phyloP scores from a whole-genome alignment of 2,329 filamentous ascomycete genomes.

The Reticulascus tulasneorum region DNA sequence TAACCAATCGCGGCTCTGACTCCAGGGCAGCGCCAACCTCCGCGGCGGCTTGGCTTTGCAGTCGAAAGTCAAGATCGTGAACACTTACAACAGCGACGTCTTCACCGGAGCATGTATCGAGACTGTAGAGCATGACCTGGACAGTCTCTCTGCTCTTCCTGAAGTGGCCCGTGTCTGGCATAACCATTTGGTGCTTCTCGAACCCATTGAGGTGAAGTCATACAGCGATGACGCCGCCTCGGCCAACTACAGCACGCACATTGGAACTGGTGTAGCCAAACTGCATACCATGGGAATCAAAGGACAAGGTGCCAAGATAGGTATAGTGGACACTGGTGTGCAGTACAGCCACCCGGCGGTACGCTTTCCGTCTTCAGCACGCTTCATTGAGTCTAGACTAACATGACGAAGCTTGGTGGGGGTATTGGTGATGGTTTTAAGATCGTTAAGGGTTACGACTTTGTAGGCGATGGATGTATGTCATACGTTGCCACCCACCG shows the following conservation, averaged over 20 bases:
- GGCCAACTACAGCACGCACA: constrained; percentile 27
- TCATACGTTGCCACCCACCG: background rate
- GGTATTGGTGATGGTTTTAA: constrained; percentile 6
- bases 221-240: constrained; percentile 10
- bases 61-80: constrained; percentile 1
- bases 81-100: constrained; percentile 18
- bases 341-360: constrained; percentile 33
- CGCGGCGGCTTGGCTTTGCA: too few species aligned
- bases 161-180: constrained; percentile 32
- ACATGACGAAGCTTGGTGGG: background rate
- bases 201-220: background rate
- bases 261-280: constrained; percentile 32
- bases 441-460: constrained; percentile 16
- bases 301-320: constrained; percentile 31
- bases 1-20: too few species aligned
- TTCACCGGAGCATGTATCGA: constrained; percentile 30
- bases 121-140: constrained; percentile 25
- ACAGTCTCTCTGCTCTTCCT: constrained; percentile 25
- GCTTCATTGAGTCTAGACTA: background rate
- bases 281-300: constrained; percentile 31
- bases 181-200: constrained; percentile 2
- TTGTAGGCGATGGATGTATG: constrained; percentile 19
- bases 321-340: constrained; percentile 34
- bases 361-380: constrained; percentile 17
- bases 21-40: too few species aligned